Percentiles rank a stretch among this genome's conserved stretches.
Conservation (phyloP, 1,284 basidiomycete genomes). For the Moesziomyces globuligerus region DNA sequence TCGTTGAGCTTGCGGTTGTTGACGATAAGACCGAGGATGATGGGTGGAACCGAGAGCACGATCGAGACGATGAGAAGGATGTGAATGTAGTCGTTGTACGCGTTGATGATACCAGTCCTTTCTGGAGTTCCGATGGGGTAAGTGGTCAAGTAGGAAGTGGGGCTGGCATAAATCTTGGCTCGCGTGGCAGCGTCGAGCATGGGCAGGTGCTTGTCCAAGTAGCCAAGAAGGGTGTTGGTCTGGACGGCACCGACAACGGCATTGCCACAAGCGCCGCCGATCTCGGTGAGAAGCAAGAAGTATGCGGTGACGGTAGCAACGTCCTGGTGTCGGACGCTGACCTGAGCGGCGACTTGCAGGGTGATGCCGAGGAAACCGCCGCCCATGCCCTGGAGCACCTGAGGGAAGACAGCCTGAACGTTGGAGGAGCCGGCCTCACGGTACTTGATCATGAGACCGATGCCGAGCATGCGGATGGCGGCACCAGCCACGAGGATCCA, state of each 20-base stretch:
- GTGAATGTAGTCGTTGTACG: slow-evolving; percentile 61
- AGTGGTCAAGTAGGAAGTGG: slow-evolving; percentile 5
- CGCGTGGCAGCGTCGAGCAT: slow-evolving; percentile 30
- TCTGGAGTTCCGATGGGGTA: slow-evolving; percentile 53
- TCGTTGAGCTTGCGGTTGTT: slow-evolving; percentile 57
- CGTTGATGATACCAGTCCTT: slow-evolving; percentile 49
- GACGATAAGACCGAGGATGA: slow-evolving; percentile 51
- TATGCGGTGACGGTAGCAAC: slow-evolving; percentile 66
- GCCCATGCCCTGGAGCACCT: slow-evolving; percentile 64
- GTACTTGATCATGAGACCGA: slow-evolving; percentile 65
- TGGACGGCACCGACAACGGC: slow-evolving; percentile 60
- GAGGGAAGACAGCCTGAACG: slow-evolving; percentile 62
- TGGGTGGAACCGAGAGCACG: slow-evolving; percentile 52
- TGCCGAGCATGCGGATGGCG: slow-evolving; percentile 58
- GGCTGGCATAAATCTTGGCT: slow-evolving; percentile 24
- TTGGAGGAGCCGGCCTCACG: slow-evolving; percentile 50
- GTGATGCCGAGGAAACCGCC: slow-evolving; percentile 64
- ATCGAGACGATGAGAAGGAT: slow-evolving; percentile 57
- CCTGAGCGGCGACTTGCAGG: slow-evolving; percentile 62
- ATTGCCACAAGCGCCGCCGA: slow-evolving; percentile 62
- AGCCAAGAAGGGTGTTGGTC: slow-evolving; percentile 45
- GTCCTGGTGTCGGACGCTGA: slow-evolving; percentile 65
- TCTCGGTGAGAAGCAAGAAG: slow-evolving; percentile 60
- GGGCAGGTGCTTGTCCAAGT: slow-evolving; percentile 43
- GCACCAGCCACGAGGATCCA: slow-evolving; percentile 55